These are phyloP conservation scores for Lachancea sp. DNA, from an alignment of 805 yeast genomes.

Conservation along the genomic window DNA sequence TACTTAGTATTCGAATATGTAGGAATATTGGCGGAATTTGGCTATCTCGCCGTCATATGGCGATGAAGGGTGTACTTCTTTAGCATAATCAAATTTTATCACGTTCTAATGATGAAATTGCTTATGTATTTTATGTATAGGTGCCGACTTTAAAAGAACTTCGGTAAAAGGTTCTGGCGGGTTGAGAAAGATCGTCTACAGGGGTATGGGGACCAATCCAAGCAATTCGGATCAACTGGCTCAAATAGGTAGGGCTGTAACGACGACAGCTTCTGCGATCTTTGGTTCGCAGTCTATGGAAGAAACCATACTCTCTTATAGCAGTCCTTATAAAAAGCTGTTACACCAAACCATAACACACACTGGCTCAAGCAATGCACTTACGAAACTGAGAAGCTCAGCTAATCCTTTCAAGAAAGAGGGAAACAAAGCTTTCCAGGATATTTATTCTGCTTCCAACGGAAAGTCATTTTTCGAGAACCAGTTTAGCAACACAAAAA, in stretches of 20 bases:
- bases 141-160: neutral
- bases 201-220: conserved; percentile 10
- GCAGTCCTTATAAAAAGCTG: conserved; percentile 28
- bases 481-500: conserved; percentile 33
- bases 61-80: too few species aligned
- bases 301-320: conserved; percentile 30
- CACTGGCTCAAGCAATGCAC: conserved; percentile 16
- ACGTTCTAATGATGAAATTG: too few species aligned
- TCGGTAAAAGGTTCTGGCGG: neutral
- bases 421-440: conserved; percentile 18
- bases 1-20: too few species aligned
- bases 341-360: conserved; percentile 26
- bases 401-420: conserved; percentile 3
- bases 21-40: too few species aligned
- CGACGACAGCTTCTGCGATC: conserved; percentile 51
- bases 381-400: conserved; percentile 11
- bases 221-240: conserved; percentile 25
- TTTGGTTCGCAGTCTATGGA: conserved; percentile 39
- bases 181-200: neutral
- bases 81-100: too few species aligned
- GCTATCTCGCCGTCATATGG: too few species aligned
- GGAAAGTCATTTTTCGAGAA: conserved; percentile 37
- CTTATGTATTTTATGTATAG: too few species aligned
- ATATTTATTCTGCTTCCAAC: conserved; percentile 28
- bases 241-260: conserved; percentile 42